phyloP scores from a whole-genome alignment of 208 protist species.

The Leishmania guyanensis region DNA sequence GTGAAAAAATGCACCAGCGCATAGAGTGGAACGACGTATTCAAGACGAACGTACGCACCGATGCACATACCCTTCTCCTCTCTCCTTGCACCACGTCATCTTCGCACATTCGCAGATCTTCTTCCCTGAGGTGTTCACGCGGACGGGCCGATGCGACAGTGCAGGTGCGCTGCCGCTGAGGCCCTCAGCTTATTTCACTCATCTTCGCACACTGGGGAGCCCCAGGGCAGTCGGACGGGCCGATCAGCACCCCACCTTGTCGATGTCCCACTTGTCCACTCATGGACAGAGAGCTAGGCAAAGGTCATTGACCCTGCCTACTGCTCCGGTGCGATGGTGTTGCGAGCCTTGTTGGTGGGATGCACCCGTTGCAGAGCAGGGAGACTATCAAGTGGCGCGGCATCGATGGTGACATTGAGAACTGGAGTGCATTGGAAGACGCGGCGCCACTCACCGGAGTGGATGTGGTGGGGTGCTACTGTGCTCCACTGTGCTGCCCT shows the following conservation, averaged over 20 bases:
- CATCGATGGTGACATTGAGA: conserved; percentile 18
- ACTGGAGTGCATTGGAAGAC: conserved; percentile 58
- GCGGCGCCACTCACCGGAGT: conserved; percentile 13
- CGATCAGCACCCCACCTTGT: neutral
- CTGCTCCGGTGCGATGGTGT: conserved; percentile 47
- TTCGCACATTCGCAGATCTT: neutral
- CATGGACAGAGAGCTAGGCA: neutral
- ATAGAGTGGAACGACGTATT: neutral
- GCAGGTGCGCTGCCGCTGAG: neutral
- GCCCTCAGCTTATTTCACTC: neutral
- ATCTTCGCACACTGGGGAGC: neutral
- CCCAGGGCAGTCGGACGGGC: neutral
- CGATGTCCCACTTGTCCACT: neutral
- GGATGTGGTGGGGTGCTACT: conserved; percentile 27
- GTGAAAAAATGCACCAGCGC: neutral
- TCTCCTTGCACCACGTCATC: neutral
- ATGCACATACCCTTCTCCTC: neutral
- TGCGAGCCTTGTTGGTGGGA: conserved; percentile 27
- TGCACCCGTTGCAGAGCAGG: conserved; percentile 33
- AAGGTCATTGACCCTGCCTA: conserved; percentile 8
- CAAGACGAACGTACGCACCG: neutral
- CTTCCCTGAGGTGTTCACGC: too few relatives aligned
- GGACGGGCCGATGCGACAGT: neutral
- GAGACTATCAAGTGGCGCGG: conserved; percentile 45
- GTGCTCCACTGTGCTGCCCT: conserved; percentile 32